Conservation (phyloP, 2,329 filamentous ascomycete species). For the Neoarthrinium moseri region DNA sequence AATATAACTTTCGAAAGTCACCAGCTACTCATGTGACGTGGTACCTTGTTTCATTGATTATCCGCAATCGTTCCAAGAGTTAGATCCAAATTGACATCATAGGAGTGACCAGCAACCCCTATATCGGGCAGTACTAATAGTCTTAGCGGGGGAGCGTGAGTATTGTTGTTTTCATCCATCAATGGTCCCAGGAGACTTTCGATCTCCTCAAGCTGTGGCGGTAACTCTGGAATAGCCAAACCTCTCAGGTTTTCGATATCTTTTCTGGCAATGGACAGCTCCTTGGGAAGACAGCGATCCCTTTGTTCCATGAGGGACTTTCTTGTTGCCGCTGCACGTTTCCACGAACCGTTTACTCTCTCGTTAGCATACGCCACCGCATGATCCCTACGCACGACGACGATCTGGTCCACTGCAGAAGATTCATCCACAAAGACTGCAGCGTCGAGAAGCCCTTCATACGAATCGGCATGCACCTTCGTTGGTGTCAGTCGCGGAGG, state of each 20-base stretch:
- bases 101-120: neutral
- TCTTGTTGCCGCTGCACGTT: neutral
- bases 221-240: neutral
- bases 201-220: neutral
- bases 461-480: constrained; percentile 45
- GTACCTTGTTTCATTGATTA: too few species aligned
- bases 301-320: neutral
- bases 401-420: constrained; percentile 30
- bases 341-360: constrained; percentile 9
- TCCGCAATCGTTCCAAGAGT: too few species aligned
- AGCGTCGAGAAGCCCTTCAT: constrained; percentile 33
- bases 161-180: neutral
- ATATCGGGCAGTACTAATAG: neutral
- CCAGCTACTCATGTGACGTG: too few species aligned
- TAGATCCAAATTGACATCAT: too few species aligned
- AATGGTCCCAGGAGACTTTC: neutral
- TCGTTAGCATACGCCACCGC: constrained; percentile 30
- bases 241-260: neutral
- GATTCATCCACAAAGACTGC: constrained; percentile 35
- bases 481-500: constrained; percentile 41
- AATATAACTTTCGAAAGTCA: too few species aligned
- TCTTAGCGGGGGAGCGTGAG: neutral
- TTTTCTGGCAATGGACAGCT: neutral
- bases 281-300: neutral
- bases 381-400: constrained; percentile 38